Base-by-base conservation (phyloP, 805 yeast species). In the Spencermartinsiella europaea region DNA sequence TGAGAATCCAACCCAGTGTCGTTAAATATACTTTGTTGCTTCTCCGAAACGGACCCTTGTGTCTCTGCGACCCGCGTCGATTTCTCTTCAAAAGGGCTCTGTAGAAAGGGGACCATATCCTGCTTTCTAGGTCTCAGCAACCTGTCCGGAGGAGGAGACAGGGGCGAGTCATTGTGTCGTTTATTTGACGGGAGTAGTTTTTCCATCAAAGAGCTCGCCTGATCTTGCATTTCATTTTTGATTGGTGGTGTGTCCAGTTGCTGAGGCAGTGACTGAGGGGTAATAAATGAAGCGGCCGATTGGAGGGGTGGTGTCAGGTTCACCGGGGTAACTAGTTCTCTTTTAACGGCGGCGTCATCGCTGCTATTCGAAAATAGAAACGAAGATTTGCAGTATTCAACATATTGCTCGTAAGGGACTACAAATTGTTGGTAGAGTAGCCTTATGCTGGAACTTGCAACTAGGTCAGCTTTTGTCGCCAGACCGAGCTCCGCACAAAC, bases 361-460 rank as follows among this genome's bases (percentile, higher is more conserved):
- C 31, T 25, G 12, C 12, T 25, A 12, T 25, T 12, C 10, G 31
- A 7, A 12, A 25, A 25, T 12, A 25, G 12, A 25, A 25, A 25
- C 10, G 31, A 25, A 7, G 31, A 25, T 25, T 25, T 25, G 31
- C 31, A 25, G 31, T 40, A 20, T 12, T 19, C 53, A 17, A 61
- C 41, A 42, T 54, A 63, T n/a, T 33, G 34, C 34, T 62, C 67
- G 37, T 59, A 63, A 2, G 67, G 67, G 27, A 46, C 17, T 12
- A 49, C 33, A 17, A 37, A 48, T 35, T 43, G 40, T 42, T 48
- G 52, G 39, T 62, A 62, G 19, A 47, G 40, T 17, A 5, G 5
- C 31, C 20, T 25, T 10, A 52, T 35, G 28, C 22, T 19, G 12
- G 34, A 28, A 17, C 49, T 51, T 19, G 44, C 34, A 1, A 19